These are phyloP conservation scores for Adenanthera pavonina DNA, from an alignment of 306 rosid species.

Conservation along the genomic window DNA sequence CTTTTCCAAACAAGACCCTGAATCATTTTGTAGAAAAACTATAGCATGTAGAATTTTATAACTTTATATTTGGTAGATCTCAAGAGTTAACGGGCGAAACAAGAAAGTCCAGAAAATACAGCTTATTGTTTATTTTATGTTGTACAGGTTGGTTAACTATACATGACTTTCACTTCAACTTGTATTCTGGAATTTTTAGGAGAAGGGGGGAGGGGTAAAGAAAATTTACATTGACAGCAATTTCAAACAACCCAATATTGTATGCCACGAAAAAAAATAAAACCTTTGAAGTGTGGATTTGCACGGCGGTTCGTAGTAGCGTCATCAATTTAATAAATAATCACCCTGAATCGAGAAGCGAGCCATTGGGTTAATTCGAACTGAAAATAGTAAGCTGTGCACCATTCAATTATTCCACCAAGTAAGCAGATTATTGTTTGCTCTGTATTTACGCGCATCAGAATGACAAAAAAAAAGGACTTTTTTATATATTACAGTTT, in stretches of 20 bases:
- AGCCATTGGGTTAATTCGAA: neutral
- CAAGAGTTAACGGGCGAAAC: slow-evolving; percentile 17
- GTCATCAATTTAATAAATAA: neutral
- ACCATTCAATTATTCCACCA: neutral
- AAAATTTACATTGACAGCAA: neutral
- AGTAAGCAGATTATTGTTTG: no score
- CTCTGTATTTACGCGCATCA: no score
- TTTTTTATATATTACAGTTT: no score
- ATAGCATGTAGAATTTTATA: slow-evolving; percentile 30
- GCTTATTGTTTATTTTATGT: neutral
- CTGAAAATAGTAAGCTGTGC: neutral
- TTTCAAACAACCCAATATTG: neutral
- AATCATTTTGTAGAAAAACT: slow-evolving; percentile 39
- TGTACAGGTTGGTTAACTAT: neutral
- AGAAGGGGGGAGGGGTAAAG: neutral
- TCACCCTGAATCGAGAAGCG: neutral
- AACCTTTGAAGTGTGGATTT: neutral
- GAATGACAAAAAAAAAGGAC: no score
- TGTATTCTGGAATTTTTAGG: neutral
- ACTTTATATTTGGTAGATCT: slow-evolving; percentile 19
- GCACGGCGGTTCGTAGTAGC: neutral
- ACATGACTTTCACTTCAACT: neutral
- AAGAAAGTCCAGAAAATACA: neutral
- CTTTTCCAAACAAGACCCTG: slow-evolving; percentile 47
- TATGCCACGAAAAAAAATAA: neutral